phyloP scores from a whole-genome alignment of 768 basidiomycete species.

The Russula compacta region DNA sequence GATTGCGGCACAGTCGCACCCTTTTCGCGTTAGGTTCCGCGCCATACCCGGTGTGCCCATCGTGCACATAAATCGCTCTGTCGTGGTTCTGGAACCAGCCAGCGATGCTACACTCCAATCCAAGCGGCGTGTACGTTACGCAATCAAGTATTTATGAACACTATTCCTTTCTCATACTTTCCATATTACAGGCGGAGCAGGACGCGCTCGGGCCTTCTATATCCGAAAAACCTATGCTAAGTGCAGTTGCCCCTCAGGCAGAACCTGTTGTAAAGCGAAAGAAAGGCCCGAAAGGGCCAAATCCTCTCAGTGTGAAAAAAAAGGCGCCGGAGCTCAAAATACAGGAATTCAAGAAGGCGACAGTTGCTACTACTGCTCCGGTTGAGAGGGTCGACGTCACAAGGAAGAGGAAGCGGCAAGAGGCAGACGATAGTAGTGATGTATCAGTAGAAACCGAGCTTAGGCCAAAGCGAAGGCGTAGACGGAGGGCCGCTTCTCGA shows the following conservation, averaged over 20 bases:
- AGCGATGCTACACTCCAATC: constrained; percentile 63
- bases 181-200: constrained; percentile 47
- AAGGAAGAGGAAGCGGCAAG: constrained; percentile 25
- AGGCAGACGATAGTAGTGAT: constrained; percentile 14
- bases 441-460: constrained; percentile 7
- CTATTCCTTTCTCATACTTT: not conserved
- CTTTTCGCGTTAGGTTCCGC: constrained; percentile 62
- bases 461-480: constrained; percentile 24
- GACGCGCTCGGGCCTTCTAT: constrained; percentile 43
- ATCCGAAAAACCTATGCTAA: constrained; percentile 40
- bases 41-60: constrained; percentile 78
- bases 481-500: constrained; percentile 16
- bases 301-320: constrained; percentile 90
- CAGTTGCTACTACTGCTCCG: constrained; percentile 15
- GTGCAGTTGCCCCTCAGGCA: constrained; percentile 25
- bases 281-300: constrained; percentile 78
- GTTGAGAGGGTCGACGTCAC: constrained; percentile 18
- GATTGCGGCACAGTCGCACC: constrained; percentile 72
- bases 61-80: constrained; percentile 84
- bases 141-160: not conserved
- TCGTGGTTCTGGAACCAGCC: constrained; percentile 89
- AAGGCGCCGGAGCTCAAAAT: constrained; percentile 36
- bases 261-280: constrained; percentile 44
- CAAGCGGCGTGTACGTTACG: constrained; percentile 48
- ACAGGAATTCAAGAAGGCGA: constrained; percentile 1